Evolutionary conservation across 306 rosid species (phyloP), one percentile per base, ranked within the genome.

Genomic region (Macrotyloma uniflorum): DNA sequence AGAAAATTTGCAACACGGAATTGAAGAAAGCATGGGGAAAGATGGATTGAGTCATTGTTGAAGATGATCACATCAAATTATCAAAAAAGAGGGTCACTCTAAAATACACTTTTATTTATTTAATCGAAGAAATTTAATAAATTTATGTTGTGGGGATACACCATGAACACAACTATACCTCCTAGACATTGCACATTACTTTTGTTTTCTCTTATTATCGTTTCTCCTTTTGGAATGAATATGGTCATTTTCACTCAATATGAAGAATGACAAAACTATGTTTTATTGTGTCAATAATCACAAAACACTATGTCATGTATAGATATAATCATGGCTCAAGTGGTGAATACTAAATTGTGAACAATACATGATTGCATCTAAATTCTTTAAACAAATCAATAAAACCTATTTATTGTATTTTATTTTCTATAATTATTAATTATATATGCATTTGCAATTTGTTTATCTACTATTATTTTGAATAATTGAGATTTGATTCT

Each of bases 41-140:
- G 43, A 59, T 46, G 54, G 23, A 35, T 45, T 57, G 43, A 68
- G 62, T 30, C 82, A 68, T 30, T 53, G 81, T 19, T 38, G 59
- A 42, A 14, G 0, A 38, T 20, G 19, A 50, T 23, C 67, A 24
- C 23, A 19, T 23, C 23, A 24, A 0, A 59, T 33, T 36, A 76
- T 45, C 19, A 16, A 22, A 76, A 13, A 10, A 15, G 42, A 16
- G 67, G 22, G 43, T 15, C n/a, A 72, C 16, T 24, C 12, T 5
- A 42, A 2, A 58, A 5, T 0, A 43, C 51, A 15, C 10, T 24
- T 40, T 45, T 36, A 20, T 58, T 33, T 33, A 33, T 33, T 33
- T 33, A 33, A 33, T 13, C 35, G 4, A 72, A 36, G 9, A 22
- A 16, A 6, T 4, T 43, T 53, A 12, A 10, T 20, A 49, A 53